Evolutionary conservation across 768 basidiomycete species (phyloP), one percentile per base, ranked within the genome.

Genomic region (Suillus alpinus): DNA sequence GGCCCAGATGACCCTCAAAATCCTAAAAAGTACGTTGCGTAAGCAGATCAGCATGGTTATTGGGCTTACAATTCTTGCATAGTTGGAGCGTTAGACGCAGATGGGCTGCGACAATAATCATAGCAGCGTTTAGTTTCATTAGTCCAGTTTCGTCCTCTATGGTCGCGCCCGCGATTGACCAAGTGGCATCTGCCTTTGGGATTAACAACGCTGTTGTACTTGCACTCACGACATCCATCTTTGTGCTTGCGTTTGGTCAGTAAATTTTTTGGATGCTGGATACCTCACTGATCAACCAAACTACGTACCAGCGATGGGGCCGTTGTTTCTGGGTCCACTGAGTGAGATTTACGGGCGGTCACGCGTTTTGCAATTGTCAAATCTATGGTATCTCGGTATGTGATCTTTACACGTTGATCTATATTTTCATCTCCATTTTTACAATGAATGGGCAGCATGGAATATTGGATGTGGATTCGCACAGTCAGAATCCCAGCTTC

Each of bases 281-380:
- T 9, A 8, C 3, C 8, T 29, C 7, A 0, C 34, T 4, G 32
- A 57, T 64, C 16, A 59, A 37, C n/a, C 3, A 26, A 47, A 34
- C 34, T 6, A 47, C 36, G 23, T 14, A 16, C 14, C 32, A 59
- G 50, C 69, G 14, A 14, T 70, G 20, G 73, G 77, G 0, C 77
- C 78, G 1, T 56, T 80, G 1, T 67, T 78, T 41, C 65, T 80
- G 12, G 88, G 85, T 0, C 91, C 91, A 0, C 66, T 91, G 23
- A 86, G 84, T 63, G 91, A 92, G 70, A 78, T 92, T 14, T 91
- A 78, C 62, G 90, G 91, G 3, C 82, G 89, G n/a, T 81, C 85
- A 0, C 71, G 76, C 2, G 83, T 90, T 0, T 65, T 91, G 0
- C 89, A 89, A 65, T 50, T 78, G 0, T 70, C 88, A 1, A 91